phyloP scores from a whole-genome alignment of 2,329 filamentous ascomycete genomes.

The Exophiala lecanii-corni region DNA sequence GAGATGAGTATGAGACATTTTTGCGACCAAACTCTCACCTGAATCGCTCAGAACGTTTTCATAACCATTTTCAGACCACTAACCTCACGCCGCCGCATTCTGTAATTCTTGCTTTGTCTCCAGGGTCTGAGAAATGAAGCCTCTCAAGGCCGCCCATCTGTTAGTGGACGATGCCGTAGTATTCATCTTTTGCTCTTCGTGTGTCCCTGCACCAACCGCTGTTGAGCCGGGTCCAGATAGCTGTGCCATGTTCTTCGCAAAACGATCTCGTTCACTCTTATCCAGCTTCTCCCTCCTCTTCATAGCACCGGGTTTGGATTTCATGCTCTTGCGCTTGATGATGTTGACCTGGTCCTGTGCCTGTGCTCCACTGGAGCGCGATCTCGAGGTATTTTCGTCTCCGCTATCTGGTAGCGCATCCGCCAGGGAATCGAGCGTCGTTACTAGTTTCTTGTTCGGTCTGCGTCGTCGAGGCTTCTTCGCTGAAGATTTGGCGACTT shows the following conservation, averaged over 20 bases:
- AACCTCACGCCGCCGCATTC: too few species aligned
- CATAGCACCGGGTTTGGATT: conserved; percentile 70
- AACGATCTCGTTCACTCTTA: conserved; percentile 74
- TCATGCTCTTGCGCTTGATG: conserved; percentile 69
- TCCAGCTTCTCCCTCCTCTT: conserved; percentile 80
- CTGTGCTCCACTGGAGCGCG: conserved; percentile 31
- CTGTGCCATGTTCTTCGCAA: conserved; percentile 75
- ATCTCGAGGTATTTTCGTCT: conserved; percentile 40
- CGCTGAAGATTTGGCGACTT: conserved; percentile 58
- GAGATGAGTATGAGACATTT: too few species aligned
- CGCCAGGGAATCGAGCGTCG: conserved; percentile 69
- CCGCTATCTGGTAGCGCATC: conserved; percentile 67
- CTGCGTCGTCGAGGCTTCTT: conserved; percentile 56
- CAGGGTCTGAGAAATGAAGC: conserved; percentile 81
- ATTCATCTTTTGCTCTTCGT: conserved; percentile 11
- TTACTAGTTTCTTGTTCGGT: conserved; percentile 71
- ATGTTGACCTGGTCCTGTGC: conserved; percentile 55
- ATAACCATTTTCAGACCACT: too few species aligned
- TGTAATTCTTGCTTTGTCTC: conserved; percentile 56
- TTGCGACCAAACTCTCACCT: too few species aligned
- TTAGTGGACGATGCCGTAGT: conserved; percentile 44
- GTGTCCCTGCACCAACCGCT: conserved; percentile 10
- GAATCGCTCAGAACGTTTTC: too few species aligned
- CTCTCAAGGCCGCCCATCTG: conserved; percentile 76
- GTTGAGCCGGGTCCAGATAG: conserved; percentile 39